A percentile compares a stretch with the other conserved stretches of the same genome.
Conservation (phyloP, 495 filamentous ascomycete genomes). For the Penicillium ucsense region DNA sequence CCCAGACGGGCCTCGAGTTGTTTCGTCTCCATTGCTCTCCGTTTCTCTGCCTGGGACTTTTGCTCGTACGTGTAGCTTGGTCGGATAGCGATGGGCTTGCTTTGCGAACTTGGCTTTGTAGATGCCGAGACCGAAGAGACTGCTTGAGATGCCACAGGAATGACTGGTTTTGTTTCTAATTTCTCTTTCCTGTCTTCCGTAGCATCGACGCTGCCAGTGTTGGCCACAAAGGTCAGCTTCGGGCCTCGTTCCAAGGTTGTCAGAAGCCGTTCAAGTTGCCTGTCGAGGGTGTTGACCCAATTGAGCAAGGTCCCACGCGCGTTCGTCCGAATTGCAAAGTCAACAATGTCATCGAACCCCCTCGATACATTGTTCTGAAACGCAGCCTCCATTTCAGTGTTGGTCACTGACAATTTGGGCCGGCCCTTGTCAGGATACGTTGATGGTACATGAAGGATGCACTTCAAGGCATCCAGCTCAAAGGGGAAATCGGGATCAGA, state of each 20-base stretch:
- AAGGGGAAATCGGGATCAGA: slow-evolving; percentile 89
- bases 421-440: slow-evolving; percentile 45
- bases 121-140: not conserved
- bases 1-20: slow-evolving; percentile 77
- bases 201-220: slow-evolving; percentile 22
- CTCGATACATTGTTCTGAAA: slow-evolving; percentile 73
- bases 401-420: slow-evolving; percentile 56
- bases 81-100: slow-evolving; percentile 20
- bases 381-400: slow-evolving; percentile 68
- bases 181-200: slow-evolving; percentile 35
- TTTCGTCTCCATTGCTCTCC: slow-evolving; percentile 54
- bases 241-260: slow-evolving; percentile 62
- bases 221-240: slow-evolving; percentile 68
- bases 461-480: slow-evolving; percentile 62
- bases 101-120: not conserved
- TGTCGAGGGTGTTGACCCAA: slow-evolving; percentile 65
- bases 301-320: slow-evolving; percentile 52
- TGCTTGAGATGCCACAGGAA: slow-evolving; percentile 3
- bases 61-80: slow-evolving; percentile 45
- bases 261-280: slow-evolving; percentile 61
- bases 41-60: slow-evolving; percentile 50
- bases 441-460: slow-evolving; percentile 57
- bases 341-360: slow-evolving; percentile 63
- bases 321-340: slow-evolving; percentile 35
- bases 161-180: slow-evolving; percentile 35